These are phyloP conservation scores for Tanacetum coccineum DNA, from an alignment of 129 eudicot genomes.

Conservation along the genomic window DNA sequence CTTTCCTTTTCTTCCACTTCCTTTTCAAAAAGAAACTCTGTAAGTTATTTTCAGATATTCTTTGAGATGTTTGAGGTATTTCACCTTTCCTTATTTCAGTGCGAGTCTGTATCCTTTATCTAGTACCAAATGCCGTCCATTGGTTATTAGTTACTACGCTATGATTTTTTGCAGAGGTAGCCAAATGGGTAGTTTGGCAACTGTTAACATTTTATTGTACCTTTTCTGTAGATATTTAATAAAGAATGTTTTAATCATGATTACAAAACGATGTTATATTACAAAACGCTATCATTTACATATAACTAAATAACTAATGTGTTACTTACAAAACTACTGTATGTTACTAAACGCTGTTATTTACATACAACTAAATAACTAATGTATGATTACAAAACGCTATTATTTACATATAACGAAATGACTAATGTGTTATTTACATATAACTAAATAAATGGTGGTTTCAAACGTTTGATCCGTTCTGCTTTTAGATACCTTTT, in stretches of 20 bases:
- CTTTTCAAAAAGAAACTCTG: no score
- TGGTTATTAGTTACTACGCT: not conserved
- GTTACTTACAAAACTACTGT: no score
- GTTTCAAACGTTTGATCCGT: not conserved
- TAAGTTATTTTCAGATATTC: no score
- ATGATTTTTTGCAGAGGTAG: not conserved
- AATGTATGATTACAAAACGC: no score
- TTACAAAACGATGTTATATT: not conserved
- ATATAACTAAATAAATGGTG: no score
- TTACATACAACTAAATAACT: no score
- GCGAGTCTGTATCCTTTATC: no score
- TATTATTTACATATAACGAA: no score
- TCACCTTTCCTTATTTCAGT: not conserved
- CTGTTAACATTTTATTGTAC: not conserved
- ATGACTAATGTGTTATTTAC: no score
- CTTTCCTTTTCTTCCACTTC: no score
- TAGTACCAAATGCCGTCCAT: not conserved
- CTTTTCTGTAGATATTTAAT: not conserved
- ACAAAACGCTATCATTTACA: not conserved
- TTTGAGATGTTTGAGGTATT: constrained; percentile 93
- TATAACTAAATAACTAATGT: no score
- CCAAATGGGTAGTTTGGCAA: not conserved
- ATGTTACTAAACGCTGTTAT: no score
- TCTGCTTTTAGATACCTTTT: not conserved
- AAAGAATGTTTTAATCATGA: not conserved